These are phyloP conservation scores for Phytophthora uliginosa DNA, from an alignment of 352 stramenopile genomes.

Conservation along the genomic window DNA sequence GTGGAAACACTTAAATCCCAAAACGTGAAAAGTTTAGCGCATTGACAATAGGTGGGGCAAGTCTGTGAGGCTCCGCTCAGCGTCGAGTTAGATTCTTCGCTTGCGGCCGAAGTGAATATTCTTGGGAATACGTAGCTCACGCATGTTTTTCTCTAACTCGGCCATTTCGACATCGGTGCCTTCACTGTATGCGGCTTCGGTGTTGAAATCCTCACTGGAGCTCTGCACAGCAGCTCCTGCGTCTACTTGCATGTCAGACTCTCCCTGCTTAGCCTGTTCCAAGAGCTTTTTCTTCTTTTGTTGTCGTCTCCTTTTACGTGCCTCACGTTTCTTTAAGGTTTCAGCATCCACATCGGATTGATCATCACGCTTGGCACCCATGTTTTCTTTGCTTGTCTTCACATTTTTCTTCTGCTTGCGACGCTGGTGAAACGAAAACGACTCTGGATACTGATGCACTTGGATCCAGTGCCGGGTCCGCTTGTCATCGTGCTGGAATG, in stretches of 20 bases:
- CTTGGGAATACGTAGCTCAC: conserved; percentile 44
- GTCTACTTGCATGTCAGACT: conserved; percentile 38
- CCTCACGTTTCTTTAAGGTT: conserved; percentile 40
- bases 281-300: conserved; percentile 40
- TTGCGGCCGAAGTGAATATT: conserved; percentile 45
- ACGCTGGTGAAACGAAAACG: conserved; percentile 52
- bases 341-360: conserved; percentile 21
- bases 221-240: not conserved
- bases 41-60: not conserved
- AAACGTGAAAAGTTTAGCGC: not conserved
- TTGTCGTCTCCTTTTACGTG: conserved; percentile 40
- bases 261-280: conserved; percentile 11
- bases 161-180: conserved; percentile 34
- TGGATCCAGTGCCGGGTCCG: conserved; percentile 50
- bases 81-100: conserved; percentile 20
- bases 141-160: conserved; percentile 38
- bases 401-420: conserved; percentile 20
- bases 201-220: not conserved
- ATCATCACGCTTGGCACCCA: not conserved
- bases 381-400: conserved; percentile 6
- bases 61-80: not conserved
- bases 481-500: conserved; percentile 66
- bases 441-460: conserved; percentile 53
- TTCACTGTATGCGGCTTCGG: not conserved
- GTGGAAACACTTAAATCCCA: not conserved